phyloP scores from a whole-genome alignment of 768 basidiomycete species.

The Chalciporus sphaerocephalus region DNA sequence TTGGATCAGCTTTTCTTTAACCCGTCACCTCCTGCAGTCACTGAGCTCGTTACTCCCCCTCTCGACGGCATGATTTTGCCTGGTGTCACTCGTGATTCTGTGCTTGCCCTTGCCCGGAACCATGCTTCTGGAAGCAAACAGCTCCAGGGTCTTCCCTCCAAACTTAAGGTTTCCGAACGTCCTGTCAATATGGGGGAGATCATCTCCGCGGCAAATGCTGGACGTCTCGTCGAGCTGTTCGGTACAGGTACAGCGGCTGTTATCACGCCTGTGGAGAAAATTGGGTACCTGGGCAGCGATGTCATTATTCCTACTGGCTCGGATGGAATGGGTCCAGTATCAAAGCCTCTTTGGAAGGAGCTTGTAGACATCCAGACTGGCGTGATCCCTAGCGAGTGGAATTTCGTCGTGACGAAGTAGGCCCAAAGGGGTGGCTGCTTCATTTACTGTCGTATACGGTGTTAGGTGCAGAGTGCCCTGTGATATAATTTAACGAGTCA shows the following conservation, averaged over 20 bases:
- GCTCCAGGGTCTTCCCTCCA: conserved; percentile 50
- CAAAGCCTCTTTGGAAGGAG: conserved; percentile 45
- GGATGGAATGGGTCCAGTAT: conserved; percentile 73
- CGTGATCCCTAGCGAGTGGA: conserved; percentile 74
- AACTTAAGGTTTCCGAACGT: conserved; percentile 61
- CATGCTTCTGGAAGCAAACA: conserved; percentile 48
- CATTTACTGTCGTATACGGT: neutral
- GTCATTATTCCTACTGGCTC: conserved; percentile 51
- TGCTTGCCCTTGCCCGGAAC: conserved; percentile 44
- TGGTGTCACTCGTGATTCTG: conserved; percentile 62
- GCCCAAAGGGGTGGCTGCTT: neutral
- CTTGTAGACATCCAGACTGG: conserved; percentile 71
- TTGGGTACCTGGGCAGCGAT: conserved; percentile 57
- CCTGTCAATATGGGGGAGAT: conserved; percentile 75
- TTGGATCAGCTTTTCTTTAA: neutral
- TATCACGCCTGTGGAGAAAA: conserved; percentile 46
- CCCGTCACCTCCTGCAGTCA: conserved; percentile 26
- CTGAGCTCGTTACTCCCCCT: conserved; percentile 62
- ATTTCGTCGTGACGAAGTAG: conserved; percentile 44
- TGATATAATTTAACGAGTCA: neutral
- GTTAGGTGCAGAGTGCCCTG: neutral
- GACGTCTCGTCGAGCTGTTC: conserved; percentile 48
- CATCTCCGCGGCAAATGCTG: conserved; percentile 40
- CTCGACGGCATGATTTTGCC: conserved; percentile 64
- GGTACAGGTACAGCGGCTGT: conserved; percentile 54